phyloP scores from a whole-genome alignment of 257 asterid species.

The Osmanthus fragrans region DNA sequence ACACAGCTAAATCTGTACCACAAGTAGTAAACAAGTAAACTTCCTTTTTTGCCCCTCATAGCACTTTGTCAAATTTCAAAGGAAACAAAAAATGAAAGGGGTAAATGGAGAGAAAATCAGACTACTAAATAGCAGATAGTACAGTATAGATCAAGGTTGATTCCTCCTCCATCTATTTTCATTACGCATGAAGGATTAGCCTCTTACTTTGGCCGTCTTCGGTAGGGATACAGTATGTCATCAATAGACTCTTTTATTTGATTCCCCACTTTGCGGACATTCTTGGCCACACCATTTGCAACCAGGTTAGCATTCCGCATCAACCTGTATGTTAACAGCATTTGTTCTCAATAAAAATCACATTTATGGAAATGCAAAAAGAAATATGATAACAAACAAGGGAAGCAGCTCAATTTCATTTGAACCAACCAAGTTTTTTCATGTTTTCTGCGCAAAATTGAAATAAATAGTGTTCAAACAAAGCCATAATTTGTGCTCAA shows the following conservation, averaged over 20 bases:
- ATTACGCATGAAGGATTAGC: constrained; percentile 15
- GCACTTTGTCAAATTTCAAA: not conserved
- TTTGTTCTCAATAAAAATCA: not conserved
- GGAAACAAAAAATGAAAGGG: not conserved
- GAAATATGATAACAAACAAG: not conserved
- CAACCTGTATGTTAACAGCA: constrained; percentile 43
- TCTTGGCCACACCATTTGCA: constrained; percentile 79
- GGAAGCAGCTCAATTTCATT: not conserved
- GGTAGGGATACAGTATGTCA: constrained; percentile 59
- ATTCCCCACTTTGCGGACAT: constrained; percentile 65
- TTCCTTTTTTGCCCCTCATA: not conserved
- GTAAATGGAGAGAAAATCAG: not conserved
- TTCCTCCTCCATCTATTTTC: constrained; percentile 22
- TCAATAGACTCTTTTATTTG: constrained; percentile 62
- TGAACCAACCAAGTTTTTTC: not conserved
- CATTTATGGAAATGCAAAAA: not conserved
- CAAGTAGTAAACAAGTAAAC: not conserved
- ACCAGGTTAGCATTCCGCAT: constrained; percentile 73
- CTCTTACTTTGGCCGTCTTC: constrained; percentile 64
- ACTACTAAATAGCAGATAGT: not conserved
- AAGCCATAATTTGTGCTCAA: not conserved
- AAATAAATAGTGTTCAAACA: not conserved
- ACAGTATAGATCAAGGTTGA: not conserved
- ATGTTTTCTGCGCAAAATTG: not conserved
- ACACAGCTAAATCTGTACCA: not conserved